phyloP scores from a whole-genome alignment of 2,329 filamentous ascomycete genomes.

The Aspergillus sp. region DNA sequence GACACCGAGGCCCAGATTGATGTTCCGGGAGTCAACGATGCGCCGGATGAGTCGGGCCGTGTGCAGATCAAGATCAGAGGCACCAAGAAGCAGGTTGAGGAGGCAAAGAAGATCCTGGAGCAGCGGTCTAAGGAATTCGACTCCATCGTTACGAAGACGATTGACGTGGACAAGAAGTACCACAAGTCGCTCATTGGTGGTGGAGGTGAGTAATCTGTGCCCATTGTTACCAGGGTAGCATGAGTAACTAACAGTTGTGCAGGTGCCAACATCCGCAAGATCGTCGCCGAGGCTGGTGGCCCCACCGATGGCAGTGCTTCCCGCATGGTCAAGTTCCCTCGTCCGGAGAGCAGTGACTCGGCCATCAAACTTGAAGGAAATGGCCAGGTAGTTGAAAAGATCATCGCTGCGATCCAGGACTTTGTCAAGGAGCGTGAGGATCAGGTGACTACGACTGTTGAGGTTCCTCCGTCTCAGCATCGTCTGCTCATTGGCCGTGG shows the following conservation, averaged over 20 bases:
- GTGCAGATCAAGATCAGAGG: constrained; percentile 92
- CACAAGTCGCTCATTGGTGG: constrained; percentile 83
- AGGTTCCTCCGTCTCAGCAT: constrained; percentile 88
- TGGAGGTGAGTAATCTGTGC: constrained; percentile 65
- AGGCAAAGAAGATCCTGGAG: constrained; percentile 86
- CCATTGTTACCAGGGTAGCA: constrained; percentile 39
- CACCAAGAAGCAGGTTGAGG: constrained; percentile 84
- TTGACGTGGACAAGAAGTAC: constrained; percentile 93
- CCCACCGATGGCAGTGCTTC: constrained; percentile 83
- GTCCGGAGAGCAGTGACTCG: constrained; percentile 78
- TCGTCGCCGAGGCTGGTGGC: constrained; percentile 85
- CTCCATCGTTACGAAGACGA: constrained; percentile 77
- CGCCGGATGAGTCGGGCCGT: constrained; percentile 62
- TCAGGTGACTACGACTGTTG: constrained; percentile 74
- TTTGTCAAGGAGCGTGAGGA: constrained; percentile 82
- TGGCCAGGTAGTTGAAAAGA: constrained; percentile 81
- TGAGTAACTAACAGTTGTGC: constrained; percentile 11
- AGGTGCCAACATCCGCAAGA: constrained; percentile 83
- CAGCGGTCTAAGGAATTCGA: constrained; percentile 87
- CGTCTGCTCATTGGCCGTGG: constrained; percentile 86
- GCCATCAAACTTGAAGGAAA: constrained; percentile 87
- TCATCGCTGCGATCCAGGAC: constrained; percentile 75
- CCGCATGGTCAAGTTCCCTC: constrained; percentile 91
- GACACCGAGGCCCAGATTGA: constrained; percentile 87
- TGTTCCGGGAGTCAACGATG: constrained; percentile 78